Evolutionary conservation across 345 rosid species (phyloP).

Genomic region (Eucalyptus tenuipes): DNA sequence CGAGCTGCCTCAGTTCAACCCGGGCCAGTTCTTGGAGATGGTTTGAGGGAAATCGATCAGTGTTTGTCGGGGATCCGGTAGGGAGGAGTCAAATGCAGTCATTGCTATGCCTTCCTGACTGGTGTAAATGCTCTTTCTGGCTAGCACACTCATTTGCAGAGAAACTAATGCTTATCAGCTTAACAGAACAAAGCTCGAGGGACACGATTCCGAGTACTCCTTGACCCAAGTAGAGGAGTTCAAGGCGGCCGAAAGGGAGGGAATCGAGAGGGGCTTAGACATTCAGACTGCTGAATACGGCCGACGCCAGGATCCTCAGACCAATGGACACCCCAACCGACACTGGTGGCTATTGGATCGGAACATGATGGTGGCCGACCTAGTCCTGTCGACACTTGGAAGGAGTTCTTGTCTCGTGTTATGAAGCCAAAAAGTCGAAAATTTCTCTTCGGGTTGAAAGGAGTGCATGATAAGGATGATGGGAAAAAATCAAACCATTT

Average conservation of each 20-base stretch:
- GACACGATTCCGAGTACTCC: constrained; percentile 1
- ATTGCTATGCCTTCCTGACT: constrained; percentile 19
- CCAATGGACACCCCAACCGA: constrained; percentile 20
- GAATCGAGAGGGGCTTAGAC: neutral
- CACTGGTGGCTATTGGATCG: constrained; percentile 1
- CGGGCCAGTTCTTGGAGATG: constrained; percentile 18
- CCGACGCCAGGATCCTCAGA: constrained; percentile 2
- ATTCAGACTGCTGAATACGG: constrained; percentile 21
- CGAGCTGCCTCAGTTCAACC: constrained; percentile 17
- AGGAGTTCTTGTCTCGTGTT: constrained; percentile 14
- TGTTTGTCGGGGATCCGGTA: constrained; percentile 30
- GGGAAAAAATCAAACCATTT: neutral
- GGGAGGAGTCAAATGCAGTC: constrained; percentile 41
- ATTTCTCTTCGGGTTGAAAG: neutral
- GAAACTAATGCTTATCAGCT: neutral
- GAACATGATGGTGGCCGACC: constrained; percentile 23
- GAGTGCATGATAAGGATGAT: neutral
- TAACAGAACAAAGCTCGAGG: neutral
- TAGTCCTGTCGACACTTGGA: constrained; percentile 34
- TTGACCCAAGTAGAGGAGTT: constrained; percentile 21
- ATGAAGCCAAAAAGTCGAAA: neutral
- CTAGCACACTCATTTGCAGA: neutral
- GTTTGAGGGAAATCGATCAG: constrained; percentile 19
- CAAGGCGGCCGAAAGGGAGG: neutral
- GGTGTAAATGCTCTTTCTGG: constrained; percentile 3